phyloP scores from a whole-genome alignment of 768 basidiomycete genomes.

The Candolleomyces aberdarensis region DNA sequence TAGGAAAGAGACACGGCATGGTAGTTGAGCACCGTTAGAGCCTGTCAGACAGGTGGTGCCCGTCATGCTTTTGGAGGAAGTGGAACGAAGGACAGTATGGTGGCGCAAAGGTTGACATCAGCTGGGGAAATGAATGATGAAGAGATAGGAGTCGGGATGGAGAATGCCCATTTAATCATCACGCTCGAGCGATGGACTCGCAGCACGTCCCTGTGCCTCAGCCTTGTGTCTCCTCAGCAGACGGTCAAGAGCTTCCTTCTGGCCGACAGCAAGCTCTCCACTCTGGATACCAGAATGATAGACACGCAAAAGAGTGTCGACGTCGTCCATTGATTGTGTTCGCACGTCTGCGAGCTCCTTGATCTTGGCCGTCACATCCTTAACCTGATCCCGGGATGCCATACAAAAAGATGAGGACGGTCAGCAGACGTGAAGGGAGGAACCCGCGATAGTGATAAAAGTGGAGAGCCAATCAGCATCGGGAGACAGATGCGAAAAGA shows the following conservation, averaged over 20 bases:
- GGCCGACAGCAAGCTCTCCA: slow-evolving; percentile 91
- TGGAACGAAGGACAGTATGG: too few species aligned
- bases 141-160: too few species aligned
- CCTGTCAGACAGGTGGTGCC: too few species aligned
- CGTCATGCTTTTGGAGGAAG: too few species aligned
- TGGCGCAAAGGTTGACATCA: too few species aligned
- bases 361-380: slow-evolving; percentile 98
- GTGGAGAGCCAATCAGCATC: not conserved
- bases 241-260: slow-evolving; percentile 86
- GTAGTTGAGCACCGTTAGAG: too few species aligned
- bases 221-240: slow-evolving; percentile 76
- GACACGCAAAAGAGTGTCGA: slow-evolving; percentile 92
- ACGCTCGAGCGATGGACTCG: slow-evolving; percentile 23
- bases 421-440: slow-evolving; percentile 1
- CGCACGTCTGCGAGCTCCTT: slow-evolving; percentile 98
- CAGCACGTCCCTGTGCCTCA: slow-evolving; percentile 23
- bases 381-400: slow-evolving; percentile 51
- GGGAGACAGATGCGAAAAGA: not conserved
- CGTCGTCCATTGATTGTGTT: slow-evolving; percentile 99
- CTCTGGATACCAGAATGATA: slow-evolving; percentile 94
- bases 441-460: not conserved
- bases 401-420: not conserved
- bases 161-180: slow-evolving; percentile 13
- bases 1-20: too few species aligned
- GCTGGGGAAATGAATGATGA: too few species aligned